These are phyloP conservation scores for Penicillium sp. DNA, from an alignment of 2,329 filamentous ascomycete species.

Conservation along the genomic window DNA sequence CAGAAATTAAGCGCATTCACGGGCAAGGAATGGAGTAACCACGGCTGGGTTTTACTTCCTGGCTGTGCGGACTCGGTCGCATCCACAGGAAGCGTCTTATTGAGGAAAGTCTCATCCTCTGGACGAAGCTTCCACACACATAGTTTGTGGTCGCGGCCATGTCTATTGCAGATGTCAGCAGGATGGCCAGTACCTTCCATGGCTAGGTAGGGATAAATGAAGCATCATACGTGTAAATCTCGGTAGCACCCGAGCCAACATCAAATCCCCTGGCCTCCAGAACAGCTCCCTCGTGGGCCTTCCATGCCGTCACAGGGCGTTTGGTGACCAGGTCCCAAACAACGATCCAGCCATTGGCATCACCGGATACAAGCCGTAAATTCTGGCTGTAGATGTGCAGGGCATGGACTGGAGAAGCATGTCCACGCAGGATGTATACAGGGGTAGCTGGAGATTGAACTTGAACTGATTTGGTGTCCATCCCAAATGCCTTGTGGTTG, in stretches of 20 bases:
- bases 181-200: neutral
- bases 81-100: slow-evolving; percentile 64
- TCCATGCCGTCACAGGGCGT: slow-evolving; percentile 75
- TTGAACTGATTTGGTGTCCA: slow-evolving; percentile 10
- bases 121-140: slow-evolving; percentile 72
- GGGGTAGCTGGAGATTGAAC: slow-evolving; percentile 46
- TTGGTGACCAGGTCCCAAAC: slow-evolving; percentile 78
- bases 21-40: slow-evolving; percentile 72
- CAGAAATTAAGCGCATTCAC: slow-evolving; percentile 97
- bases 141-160: slow-evolving; percentile 81
- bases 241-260: slow-evolving; percentile 39
- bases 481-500: neutral
- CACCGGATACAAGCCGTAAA: slow-evolving; percentile 69
- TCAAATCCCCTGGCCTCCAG: slow-evolving; percentile 63
- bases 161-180: slow-evolving; percentile 46
- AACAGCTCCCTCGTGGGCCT: slow-evolving; percentile 68
- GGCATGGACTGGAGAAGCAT: slow-evolving; percentile 69
- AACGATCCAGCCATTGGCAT: slow-evolving; percentile 81
- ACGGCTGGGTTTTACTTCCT: slow-evolving; percentile 53
- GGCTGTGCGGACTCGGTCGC: slow-evolving; percentile 34
- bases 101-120: slow-evolving; percentile 50
- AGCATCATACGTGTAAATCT: slow-evolving; percentile 67
- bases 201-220: neutral
- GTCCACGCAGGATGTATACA: slow-evolving; percentile 71
- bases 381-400: slow-evolving; percentile 65